phyloP scores from a whole-genome alignment of 2,329 filamentous ascomycete genomes.

The Teratosphaeria zuluensis region DNA sequence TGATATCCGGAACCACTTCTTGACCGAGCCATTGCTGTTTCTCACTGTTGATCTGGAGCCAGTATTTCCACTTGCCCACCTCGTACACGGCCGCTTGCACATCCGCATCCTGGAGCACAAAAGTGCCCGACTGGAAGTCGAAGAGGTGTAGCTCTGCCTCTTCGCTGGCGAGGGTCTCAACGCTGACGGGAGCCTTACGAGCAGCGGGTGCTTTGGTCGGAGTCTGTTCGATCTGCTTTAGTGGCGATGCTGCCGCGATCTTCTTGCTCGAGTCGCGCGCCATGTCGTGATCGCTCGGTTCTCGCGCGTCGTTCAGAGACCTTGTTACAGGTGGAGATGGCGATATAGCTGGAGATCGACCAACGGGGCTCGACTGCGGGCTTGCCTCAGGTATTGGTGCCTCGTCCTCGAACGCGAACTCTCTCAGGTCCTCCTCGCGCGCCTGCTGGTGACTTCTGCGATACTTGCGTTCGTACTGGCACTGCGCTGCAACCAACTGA shows the following conservation, averaged over 20 bases:
- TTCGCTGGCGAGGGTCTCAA: conserved; percentile 66
- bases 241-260: conserved; percentile 12
- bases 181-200: conserved; percentile 53
- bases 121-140: conserved; percentile 78
- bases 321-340: conserved; percentile 19
- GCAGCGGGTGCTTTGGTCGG: conserved; percentile 53
- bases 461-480: conserved; percentile 96
- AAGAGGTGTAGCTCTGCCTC: conserved; percentile 84
- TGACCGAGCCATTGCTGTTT: conserved; percentile 81
- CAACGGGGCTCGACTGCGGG: conserved; percentile 39
- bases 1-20: conserved; percentile 78
- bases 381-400: conserved; percentile 51
- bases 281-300: conserved; percentile 16
- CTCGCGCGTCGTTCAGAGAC: conserved; percentile 20
- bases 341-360: conserved; percentile 25
- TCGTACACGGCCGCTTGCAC: conserved; percentile 76
- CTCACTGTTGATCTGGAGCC: conserved; percentile 72
- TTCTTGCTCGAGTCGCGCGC: conserved; percentile 21
- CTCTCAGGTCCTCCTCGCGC: conserved; percentile 66
- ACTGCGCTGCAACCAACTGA: conserved; percentile 73
- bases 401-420: conserved; percentile 68
- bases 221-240: conserved; percentile 29
- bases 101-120: conserved; percentile 65
- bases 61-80: conserved; percentile 87
- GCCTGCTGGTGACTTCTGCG: conserved; percentile 69